Evolutionary conservation across 2,329 filamentous ascomycete genomes (phyloP), one percentile per base, ranked within the genome.

Genomic region (Colletotrichum spaethianum): DNA sequence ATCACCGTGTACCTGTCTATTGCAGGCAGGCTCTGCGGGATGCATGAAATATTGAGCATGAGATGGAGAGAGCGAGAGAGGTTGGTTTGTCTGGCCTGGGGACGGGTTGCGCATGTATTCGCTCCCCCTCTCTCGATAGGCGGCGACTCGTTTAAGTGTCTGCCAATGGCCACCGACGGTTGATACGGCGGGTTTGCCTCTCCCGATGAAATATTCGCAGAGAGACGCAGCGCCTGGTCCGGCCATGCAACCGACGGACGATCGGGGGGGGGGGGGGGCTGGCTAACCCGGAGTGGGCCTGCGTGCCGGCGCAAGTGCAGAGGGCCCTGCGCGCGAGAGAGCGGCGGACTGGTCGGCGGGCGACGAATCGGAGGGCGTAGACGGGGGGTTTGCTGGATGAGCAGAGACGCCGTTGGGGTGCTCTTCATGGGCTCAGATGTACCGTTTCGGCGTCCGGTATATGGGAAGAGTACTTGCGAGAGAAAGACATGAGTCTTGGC

Each of bases 281-380:
- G 50, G 50, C 26, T 28, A 31, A 11, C 9, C 9, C 9, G 36
- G 52, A 36, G 20, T 23, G 50, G 36, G 14, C 33, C n/a, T 14
- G 50, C 48, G 38, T 44, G 59, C 44, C 44, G 57, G 57, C 33
- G 46, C 48, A 33, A 33, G 50, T 16, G 28, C 50, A 20, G n/a
- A 6, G 46, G 61, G 36, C 62, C 46, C 48, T 53, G 33, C 33
- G 42, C 48, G 38, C 26, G 40, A n/a, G 40, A 31, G 56, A 44
- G 18, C 46, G 50, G 50, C 62, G 50, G 62, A 65, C 28, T 65
- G 50, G 62, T 63, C 44, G 60, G 14, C 44, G 4, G 60, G 26
- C 26, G 62, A 44, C 62, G 62, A 65, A 65, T 65, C 48, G 40
- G 62, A 33, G 36, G 12, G 36, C 31, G 33, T 46, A 65, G 62